Evolutionary conservation across 352 stramenopile genomes (phyloP), one percentile per base, ranked within the genome.

Genomic region (Globisporangium spinosum): DNA sequence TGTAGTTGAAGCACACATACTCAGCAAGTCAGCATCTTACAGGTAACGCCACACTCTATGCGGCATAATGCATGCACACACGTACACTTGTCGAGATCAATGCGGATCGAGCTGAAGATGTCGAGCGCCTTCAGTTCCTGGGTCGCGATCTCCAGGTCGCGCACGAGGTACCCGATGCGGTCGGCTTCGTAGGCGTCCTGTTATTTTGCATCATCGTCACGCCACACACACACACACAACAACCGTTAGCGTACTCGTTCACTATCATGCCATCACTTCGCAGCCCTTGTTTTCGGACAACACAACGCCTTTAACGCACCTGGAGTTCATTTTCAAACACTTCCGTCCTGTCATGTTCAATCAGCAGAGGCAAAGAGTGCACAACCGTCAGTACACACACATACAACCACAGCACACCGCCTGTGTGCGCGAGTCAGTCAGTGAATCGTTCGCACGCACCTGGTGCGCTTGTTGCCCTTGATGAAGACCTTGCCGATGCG

Each of bases 321-420:
- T 96, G 87, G 0, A 96, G 77, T 60, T 96, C 87, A 54, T 92
- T 89, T 63, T 96, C 89, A 71, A 96, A 95, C 66, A 96, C 83
- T 58, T 93, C 71, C 12, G 87, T 77, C 63, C 89, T 96, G 66
- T 23, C 15, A 34, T 3, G 27, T 56, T 38, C 34, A 29, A 27
- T 25, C 13, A 62, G 22, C 32, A 61, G 20, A 34, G 15, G n/a
- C 5, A 27, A 9, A 56, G 15, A 51, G 43, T 7, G 29, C 32
- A 49, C 23, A 17, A 29, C 4, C 15, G 22, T 34, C 22, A 60
- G n/a, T 12, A 34, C n/a, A 8, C 45, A 49, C 12, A 2, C 45
- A 49, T 6, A 8, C 40, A 38, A 20, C 34, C 3, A 20, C 2
- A 12, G 7, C 20, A 9, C 3, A 17, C 7, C 3, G 12, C 7